Base-by-base conservation (phyloP, 305 asterid genomes). In the Fraxinus xanthoxyloides region DNA sequence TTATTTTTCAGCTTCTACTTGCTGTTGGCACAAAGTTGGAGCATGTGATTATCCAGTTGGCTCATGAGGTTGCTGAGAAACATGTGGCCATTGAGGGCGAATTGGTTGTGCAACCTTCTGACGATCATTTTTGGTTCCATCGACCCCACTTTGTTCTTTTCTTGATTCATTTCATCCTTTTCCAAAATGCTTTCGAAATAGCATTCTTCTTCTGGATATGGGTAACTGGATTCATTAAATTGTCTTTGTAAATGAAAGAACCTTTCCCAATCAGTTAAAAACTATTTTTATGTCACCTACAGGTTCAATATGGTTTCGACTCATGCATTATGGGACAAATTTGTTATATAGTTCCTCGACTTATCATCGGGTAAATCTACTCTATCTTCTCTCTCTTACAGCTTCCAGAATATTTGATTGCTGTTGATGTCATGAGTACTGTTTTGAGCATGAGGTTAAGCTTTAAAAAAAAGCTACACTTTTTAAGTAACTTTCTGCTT, bases 151-250 rank as follows among this genome's bases (percentile, higher is more conserved):
- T 95, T 77, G 91, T 95, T 72, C 92, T 95, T 4, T 76, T 88
- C 87, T 86, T 95, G 92, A 92, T 95, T 80, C 99, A 95, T 83
- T 94, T 95, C 69, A 95, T 94, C 77, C 97, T 95, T 85, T 95
- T 95, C 86, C 99, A 95, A 91, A 95, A 95, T 84, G 98, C 99
- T 31, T 95, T 95, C 1, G 99, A 95, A 92, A 94, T 95, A 7
- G 99, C 98, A 51, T 95, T 94, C 82, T 95, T 95, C 97, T 95
- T 95, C 89, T 92, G 99, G 99, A 95, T 95, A 86, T 92, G 89
- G 98, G 99, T 95, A 85, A 85, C 90, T 78, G 46, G 28, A 15
- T 84, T 40, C 65, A 28, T 46, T 7, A 31, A 72, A 74, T 56
- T 19, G 12, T 56, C 3, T 19, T 77, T 77, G 59, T 48, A 15